Evolutionary conservation across 23 red algal genomes (phyloP).

Genomic region (Pyropia haitanensis): DNA sequence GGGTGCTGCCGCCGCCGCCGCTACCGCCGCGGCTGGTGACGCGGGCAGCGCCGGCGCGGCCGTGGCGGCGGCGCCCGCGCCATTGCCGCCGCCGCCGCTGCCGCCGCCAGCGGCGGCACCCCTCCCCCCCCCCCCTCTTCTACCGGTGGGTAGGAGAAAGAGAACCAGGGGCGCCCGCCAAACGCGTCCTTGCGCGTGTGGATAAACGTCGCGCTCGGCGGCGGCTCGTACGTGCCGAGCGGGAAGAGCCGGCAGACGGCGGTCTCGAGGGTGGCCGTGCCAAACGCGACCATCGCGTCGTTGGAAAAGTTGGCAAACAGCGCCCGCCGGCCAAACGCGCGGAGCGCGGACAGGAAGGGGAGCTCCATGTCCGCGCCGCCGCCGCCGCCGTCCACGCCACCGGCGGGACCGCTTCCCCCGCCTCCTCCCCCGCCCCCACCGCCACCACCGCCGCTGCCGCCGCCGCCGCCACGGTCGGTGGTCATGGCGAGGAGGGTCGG

Average conservation of each 20-base stretch:
- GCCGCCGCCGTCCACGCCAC: neutral
- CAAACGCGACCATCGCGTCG: slow-evolving; percentile 71
- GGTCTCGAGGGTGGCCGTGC: slow-evolving; percentile 46
- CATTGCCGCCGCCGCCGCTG: neutral
- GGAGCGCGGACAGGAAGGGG: slow-evolving; percentile 31
- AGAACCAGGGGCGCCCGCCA: slow-evolving; percentile 6
- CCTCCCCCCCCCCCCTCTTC: neutral
- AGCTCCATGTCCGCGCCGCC: neutral
- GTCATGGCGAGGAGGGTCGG: slow-evolving; percentile 29
- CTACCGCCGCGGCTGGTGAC: too few relatives aligned
- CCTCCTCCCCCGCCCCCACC: neutral
- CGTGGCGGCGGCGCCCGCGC: neutral
- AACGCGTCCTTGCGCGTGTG: neutral
- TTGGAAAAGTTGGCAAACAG: slow-evolving; percentile 53
- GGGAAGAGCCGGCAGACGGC: neutral
- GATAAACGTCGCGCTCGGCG: neutral
- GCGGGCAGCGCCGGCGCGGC: too few relatives aligned
- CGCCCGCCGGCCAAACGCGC: slow-evolving; percentile 15
- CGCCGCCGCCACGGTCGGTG: slow-evolving; percentile 1
- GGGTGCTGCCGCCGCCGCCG: too few relatives aligned
- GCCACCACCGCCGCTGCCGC: neutral
- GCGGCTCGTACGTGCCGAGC: neutral
- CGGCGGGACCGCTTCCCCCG: too few relatives aligned
- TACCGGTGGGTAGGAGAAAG: neutral
- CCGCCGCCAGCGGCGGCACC: slow-evolving; percentile 5